Evolutionary conservation across 2,329 filamentous ascomycete species (phyloP).

Genomic region (Tympanopsis confertula): DNA sequence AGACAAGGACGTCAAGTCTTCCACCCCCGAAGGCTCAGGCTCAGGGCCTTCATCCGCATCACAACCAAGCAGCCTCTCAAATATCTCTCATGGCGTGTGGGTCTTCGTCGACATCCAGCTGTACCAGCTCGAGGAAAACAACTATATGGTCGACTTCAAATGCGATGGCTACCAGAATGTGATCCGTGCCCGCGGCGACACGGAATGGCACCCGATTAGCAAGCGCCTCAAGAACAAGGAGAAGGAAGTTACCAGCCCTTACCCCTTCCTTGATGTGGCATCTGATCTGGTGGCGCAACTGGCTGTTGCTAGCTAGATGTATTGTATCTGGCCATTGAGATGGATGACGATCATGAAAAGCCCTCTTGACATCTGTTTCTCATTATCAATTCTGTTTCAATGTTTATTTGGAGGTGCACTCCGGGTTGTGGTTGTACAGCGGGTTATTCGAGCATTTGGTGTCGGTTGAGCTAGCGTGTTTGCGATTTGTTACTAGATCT

Average conservation of each 20-base stretch:
- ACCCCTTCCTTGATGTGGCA: slow-evolving; percentile 63
- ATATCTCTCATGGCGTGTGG: slow-evolving; percentile 33
- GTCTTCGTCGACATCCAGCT: slow-evolving; percentile 66
- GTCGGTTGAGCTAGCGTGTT: too few relatives aligned
- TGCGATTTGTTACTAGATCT: too few relatives aligned
- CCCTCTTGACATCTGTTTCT: too few relatives aligned
- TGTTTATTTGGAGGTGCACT: too few relatives aligned
- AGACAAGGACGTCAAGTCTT: too few relatives aligned
- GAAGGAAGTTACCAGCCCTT: slow-evolving; percentile 61
- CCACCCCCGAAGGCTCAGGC: slow-evolving; percentile 5
- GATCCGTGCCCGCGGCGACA: slow-evolving; percentile 37
- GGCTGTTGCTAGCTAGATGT: slow-evolving; percentile 39
- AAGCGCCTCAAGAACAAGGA: slow-evolving; percentile 25
- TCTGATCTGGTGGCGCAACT: slow-evolving; percentile 60
- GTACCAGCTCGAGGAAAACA: slow-evolving; percentile 57
- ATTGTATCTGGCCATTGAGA: too few relatives aligned
- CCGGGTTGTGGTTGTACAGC: too few relatives aligned
- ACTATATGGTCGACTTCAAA: slow-evolving; percentile 68
- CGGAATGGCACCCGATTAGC: slow-evolving; percentile 1
- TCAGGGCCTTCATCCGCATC: slow-evolving; percentile 3
- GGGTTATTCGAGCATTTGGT: too few relatives aligned
- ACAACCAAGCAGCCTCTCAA: slow-evolving; percentile 29
- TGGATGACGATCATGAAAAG: too few relatives aligned
- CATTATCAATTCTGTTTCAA: too few relatives aligned
- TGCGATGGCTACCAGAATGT: slow-evolving; percentile 59